Evolutionary conservation across 768 basidiomycete species (phyloP).

Genomic region (Clavaria fumosa): DNA sequence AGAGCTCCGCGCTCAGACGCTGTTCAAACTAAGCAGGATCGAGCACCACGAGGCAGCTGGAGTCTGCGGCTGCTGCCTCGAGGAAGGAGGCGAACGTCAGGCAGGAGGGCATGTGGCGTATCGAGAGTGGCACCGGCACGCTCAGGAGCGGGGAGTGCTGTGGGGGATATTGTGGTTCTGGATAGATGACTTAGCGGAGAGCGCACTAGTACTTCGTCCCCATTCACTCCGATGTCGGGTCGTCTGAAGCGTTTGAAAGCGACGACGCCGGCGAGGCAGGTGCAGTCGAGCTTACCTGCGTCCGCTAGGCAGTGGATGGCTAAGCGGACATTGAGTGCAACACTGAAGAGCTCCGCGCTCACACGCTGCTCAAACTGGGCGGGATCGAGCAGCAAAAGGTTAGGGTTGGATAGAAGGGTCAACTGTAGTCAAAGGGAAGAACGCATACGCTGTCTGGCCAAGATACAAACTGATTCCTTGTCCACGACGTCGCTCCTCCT

Average conservation of each 20-base stretch:
- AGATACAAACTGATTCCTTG: conserved; percentile 85
- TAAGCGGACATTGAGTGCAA: conserved; percentile 80
- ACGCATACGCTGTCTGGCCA: conserved; percentile 84
- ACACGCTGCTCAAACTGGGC: conserved; percentile 62
- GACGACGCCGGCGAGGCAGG: conserved; percentile 81
- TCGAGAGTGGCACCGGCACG: conserved; percentile 79
- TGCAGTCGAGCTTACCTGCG: conserved; percentile 89
- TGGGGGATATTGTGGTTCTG: too few species aligned
- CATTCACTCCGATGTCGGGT: conserved; percentile 87
- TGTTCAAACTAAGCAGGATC: conserved; percentile 78
- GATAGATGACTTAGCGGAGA: too few species aligned
- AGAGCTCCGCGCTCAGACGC: conserved; percentile 46
- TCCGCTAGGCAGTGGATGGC: conserved; percentile 86
- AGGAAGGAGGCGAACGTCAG: conserved; percentile 90
- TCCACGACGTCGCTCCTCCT: conserved; percentile 84
- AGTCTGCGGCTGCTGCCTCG: too few species aligned
- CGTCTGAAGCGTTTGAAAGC: conserved; percentile 84
- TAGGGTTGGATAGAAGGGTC: too few species aligned
- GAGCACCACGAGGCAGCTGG: too few species aligned
- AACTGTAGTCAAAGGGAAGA: not conserved
- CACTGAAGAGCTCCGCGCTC: conserved; percentile 50
- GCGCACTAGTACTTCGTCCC: conserved; percentile 89
- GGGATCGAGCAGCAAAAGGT: conserved; percentile 65
- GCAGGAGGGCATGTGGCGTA: conserved; percentile 88
- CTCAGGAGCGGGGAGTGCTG: conserved; percentile 79